phyloP scores from a whole-genome alignment of 2,329 filamentous ascomycete genomes.

The Sporothrix phasma region DNA sequence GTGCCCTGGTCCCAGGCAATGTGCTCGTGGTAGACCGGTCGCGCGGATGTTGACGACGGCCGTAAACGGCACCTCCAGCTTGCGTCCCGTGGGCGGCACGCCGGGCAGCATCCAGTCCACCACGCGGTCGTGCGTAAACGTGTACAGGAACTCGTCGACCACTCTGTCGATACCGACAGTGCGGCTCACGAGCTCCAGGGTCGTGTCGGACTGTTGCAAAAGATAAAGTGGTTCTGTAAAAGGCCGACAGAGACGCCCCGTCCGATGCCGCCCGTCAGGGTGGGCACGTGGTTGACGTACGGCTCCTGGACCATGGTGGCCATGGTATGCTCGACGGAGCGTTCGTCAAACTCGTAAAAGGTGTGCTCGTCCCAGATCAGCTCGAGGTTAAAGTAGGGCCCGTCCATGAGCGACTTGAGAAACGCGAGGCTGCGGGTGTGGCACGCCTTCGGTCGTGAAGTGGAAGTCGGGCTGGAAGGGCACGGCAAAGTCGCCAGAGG shows the following conservation, averaged over 20 bases:
- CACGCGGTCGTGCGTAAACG: slow-evolving; percentile 51
- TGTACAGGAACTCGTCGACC: slow-evolving; percentile 60
- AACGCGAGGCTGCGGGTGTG: slow-evolving; percentile 52
- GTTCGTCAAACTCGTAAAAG: slow-evolving; percentile 57
- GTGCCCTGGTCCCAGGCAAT: slow-evolving; percentile 62
- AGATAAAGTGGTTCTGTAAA: slow-evolving; percentile 70
- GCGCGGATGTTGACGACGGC: slow-evolving; percentile 55
- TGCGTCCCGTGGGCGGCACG: slow-evolving; percentile 44
- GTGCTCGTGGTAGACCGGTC: slow-evolving; percentile 61
- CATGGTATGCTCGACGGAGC: slow-evolving; percentile 65
- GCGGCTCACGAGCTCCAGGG: slow-evolving; percentile 58
- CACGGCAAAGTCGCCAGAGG: background rate
- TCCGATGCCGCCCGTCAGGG: slow-evolving; percentile 59
- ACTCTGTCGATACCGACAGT: slow-evolving; percentile 64
- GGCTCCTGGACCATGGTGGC: slow-evolving; percentile 71
- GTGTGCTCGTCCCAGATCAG: slow-evolving; percentile 73
- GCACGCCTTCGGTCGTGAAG: background rate
- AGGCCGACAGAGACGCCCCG: slow-evolving; percentile 49
- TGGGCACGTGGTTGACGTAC: slow-evolving; percentile 62
- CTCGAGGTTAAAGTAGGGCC: slow-evolving; percentile 65
- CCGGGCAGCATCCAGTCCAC: slow-evolving; percentile 59
- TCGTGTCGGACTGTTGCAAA: slow-evolving; percentile 58
- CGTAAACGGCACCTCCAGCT: slow-evolving; percentile 52
- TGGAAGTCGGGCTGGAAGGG: background rate
- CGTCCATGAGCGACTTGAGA: slow-evolving; percentile 51